Evolutionary conservation across 2,329 filamentous ascomycete genomes (phyloP).

Genomic region (Lomentospora prolificans): DNA sequence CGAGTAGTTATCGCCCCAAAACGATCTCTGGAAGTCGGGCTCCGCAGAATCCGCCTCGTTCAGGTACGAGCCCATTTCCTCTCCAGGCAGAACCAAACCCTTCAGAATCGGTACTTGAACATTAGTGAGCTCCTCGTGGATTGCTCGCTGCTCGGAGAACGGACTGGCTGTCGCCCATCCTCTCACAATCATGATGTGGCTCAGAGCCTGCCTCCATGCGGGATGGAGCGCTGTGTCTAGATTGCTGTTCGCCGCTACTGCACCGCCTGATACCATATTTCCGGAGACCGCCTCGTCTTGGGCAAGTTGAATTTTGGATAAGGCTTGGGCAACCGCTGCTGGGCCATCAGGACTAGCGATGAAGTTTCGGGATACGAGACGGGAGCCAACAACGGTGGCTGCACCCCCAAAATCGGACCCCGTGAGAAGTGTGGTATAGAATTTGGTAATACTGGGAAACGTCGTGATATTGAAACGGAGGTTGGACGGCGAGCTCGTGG

Average conservation of each 20-base stretch:
- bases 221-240: constrained; percentile 24
- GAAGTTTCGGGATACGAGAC: constrained; percentile 21
- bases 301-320: constrained; percentile 17
- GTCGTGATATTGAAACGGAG: constrained; percentile 39
- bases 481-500: constrained; percentile 29
- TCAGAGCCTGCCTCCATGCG: constrained; percentile 26
- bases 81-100: constrained; percentile 24
- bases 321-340: constrained; percentile 23
- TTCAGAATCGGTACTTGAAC: constrained; percentile 24
- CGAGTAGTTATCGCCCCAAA: constrained; percentile 27
- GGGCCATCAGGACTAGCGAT: constrained; percentile 24
- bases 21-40: constrained; percentile 25
- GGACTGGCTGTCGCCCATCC: background rate
- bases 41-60: constrained; percentile 22
- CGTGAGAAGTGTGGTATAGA: background rate
- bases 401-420: background rate
- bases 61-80: constrained; percentile 26
- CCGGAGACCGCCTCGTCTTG: constrained; percentile 14
- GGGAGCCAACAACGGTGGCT: constrained; percentile 18
- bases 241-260: constrained; percentile 24
- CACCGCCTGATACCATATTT: constrained; percentile 20
- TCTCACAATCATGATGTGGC: constrained; percentile 6
- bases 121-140: constrained; percentile 26
- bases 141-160: constrained; percentile 23
- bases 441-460: constrained; percentile 17